Evolutionary conservation across 2,329 filamentous ascomycete genomes (phyloP), one percentile per base, ranked within the genome.

Genomic region (Emmonsiellopsis sp.): DNA sequence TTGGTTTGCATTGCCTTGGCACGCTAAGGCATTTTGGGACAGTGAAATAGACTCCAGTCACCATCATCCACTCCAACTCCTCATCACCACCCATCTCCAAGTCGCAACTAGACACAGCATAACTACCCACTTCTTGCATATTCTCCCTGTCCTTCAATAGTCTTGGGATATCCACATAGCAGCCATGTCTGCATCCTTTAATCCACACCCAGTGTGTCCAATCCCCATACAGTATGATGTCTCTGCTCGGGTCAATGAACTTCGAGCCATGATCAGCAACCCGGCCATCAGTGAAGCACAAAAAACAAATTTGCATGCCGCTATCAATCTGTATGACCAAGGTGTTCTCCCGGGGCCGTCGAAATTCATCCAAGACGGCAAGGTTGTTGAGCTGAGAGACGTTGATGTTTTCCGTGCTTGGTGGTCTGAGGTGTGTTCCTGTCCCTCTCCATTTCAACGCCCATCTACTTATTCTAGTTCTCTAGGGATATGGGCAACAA

Each of bases 351-450:
- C 39, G 8, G 40, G 37, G 13, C 27, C 14, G 6, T 31, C 2
- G 4, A 33, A 13, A 17, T 9, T 43, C 11, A 43, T 44, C 9
- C 37, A 51, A 34, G 42, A 52, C 13, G 53, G 47, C 33, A 52
- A 55, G 44, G 37, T 55, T 37, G 34, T 51, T 17, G 17, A 14
- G 40, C 40, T 47, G 33, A n/a, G 47, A 17, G 42, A 46, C 9
- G 0, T 52, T 42, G 42, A 52, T 55, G 6, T 40, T 13, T 27
- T 27, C n/a, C 36, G 17, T 27, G 36, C 53, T 46, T 55, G 42
- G 34, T 55, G 53, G 53, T 27, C 44, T 14, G 53, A 55, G 39
- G 53, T 55, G 49, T 51, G 47, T 49, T n/a, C 40, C 42, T 46
- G 21, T 1, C 21, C 21, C 40, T 5, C 21, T 1, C 21, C 21